Percentiles rank a stretch among this genome's conserved stretches.
Conservation (phyloP, 345 rosid species). For the Crucihimalaya himalaica region DNA sequence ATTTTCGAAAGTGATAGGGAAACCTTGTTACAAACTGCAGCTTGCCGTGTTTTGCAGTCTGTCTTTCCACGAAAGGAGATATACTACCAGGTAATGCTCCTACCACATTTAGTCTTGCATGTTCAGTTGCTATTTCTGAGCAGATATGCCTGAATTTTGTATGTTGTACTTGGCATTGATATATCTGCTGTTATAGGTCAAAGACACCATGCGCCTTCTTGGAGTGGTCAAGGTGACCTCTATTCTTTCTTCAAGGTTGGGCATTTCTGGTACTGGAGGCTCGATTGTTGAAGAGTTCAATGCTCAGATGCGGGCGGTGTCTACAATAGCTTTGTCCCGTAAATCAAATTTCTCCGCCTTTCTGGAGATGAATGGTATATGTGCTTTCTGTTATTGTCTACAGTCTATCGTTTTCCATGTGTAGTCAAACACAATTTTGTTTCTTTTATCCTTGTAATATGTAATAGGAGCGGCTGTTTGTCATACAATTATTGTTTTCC, state of each 20-base stretch:
- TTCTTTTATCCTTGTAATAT: conserved; percentile 21
- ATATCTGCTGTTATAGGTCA: conserved; percentile 56
- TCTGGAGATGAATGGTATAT: conserved; percentile 77
- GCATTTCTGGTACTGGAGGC: conserved; percentile 72
- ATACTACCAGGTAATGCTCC: conserved; percentile 71
- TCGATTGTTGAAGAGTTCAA: conserved; percentile 94
- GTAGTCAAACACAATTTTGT: conserved; percentile 24
- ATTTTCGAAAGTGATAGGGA: conserved; percentile 94
- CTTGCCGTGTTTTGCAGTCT: conserved; percentile 84
- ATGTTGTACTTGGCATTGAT: conserved; percentile 23
- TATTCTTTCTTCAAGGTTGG: conserved; percentile 71
- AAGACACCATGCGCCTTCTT: conserved; percentile 90
- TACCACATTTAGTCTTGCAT: conserved; percentile 25
- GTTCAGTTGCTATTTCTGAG: conserved; percentile 8
- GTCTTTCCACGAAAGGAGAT: conserved; percentile 76
- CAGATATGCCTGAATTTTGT: conserved; percentile 11
- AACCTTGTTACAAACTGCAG: conserved; percentile 85
- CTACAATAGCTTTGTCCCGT: conserved; percentile 95
- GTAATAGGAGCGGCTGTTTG: neutral
- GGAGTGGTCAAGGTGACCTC: conserved; percentile 91
- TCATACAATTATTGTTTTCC: conserved; percentile 12
- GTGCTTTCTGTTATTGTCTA: conserved; percentile 8
- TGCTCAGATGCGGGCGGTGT: conserved; percentile 93
- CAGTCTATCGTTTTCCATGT: conserved; percentile 13
- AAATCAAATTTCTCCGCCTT: conserved; percentile 76